These are phyloP conservation scores for Athelia psychrophila DNA, from an alignment of 1,284 basidiomycete genomes.

Conservation along the genomic window DNA sequence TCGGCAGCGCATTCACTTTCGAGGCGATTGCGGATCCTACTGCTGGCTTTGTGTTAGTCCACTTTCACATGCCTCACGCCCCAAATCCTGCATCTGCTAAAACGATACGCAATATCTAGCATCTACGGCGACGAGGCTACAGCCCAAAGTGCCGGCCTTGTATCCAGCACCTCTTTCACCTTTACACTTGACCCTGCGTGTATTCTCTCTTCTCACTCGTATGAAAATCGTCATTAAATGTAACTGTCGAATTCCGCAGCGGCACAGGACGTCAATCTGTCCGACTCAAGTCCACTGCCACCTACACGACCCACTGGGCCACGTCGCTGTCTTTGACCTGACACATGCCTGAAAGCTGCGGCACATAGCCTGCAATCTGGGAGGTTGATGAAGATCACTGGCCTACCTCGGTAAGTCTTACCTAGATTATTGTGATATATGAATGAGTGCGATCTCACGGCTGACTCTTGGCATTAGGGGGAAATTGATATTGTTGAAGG, in stretches of 20 bases:
- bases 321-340: slow-evolving; percentile 28
- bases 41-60: slow-evolving; percentile 29
- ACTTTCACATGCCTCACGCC: background rate
- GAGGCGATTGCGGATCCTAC: slow-evolving; percentile 30
- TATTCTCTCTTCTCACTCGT: background rate
- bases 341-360: slow-evolving; percentile 44
- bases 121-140: slow-evolving; percentile 28
- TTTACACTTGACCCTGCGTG: slow-evolving; percentile 14
- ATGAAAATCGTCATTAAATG: background rate
- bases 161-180: slow-evolving; percentile 21
- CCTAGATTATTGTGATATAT: background rate
- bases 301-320: slow-evolving; percentile 20
- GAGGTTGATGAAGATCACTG: slow-evolving; percentile 47
- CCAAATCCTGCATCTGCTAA: background rate
- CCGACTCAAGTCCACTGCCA: slow-evolving; percentile 20
- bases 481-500: slow-evolving; percentile 73
- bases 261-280: slow-evolving; percentile 25
- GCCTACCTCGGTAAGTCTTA: slow-evolving; percentile 39
- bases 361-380: slow-evolving; percentile 55
- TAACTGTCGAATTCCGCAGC: slow-evolving; percentile 7
- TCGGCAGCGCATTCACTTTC: slow-evolving; percentile 26
- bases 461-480: slow-evolving; percentile 44
- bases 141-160: slow-evolving; percentile 28
- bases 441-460: background rate
- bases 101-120: slow-evolving; percentile 14